A percentile compares a stretch with the other conserved stretches of the same genome.
Conservation (phyloP, 805 yeast genomes). For the Pichia manshurica region DNA sequence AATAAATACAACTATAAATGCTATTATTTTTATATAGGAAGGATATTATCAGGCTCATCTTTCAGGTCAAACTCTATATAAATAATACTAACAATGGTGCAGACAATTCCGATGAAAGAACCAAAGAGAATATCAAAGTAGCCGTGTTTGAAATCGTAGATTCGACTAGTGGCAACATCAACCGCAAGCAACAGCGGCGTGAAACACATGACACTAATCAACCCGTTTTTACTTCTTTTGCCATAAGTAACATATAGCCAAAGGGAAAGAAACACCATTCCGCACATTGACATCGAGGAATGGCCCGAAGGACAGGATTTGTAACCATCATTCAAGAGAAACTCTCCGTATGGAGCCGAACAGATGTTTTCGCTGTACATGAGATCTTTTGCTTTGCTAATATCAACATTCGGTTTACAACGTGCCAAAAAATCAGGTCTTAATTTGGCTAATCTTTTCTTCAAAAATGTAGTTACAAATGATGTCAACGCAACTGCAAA, state of each 20-base stretch:
- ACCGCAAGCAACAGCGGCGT: constrained; percentile 34
- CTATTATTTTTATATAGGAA: too few relatives aligned
- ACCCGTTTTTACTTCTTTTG: background rate
- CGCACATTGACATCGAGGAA: constrained; percentile 63
- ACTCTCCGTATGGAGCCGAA: constrained; percentile 30
- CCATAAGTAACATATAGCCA: constrained; percentile 28
- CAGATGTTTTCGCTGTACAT: constrained; percentile 29
- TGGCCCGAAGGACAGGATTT: constrained; percentile 81
- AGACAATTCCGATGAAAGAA: constrained; percentile 25
- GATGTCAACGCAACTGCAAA: constrained; percentile 39
- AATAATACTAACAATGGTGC: background rate
- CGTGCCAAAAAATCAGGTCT: constrained; percentile 87
- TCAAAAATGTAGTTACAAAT: constrained; percentile 63
- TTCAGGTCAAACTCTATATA: background rate
- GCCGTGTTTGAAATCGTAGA: constrained; percentile 90
- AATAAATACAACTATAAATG: too few relatives aligned
- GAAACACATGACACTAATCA: constrained; percentile 18
- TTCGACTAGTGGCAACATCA: constrained; percentile 44
- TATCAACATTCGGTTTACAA: constrained; percentile 43
- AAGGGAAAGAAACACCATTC: constrained; percentile 52
- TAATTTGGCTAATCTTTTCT: constrained; percentile 76
- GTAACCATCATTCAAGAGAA: constrained; percentile 51
- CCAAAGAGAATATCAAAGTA: constrained; percentile 77
- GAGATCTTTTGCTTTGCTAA: constrained; percentile 19
- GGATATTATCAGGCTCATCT: constrained; percentile 7